These are phyloP conservation scores for Fusarium torulosum DNA, from an alignment of 2,329 filamentous ascomycete genomes.

Conservation along the genomic window DNA sequence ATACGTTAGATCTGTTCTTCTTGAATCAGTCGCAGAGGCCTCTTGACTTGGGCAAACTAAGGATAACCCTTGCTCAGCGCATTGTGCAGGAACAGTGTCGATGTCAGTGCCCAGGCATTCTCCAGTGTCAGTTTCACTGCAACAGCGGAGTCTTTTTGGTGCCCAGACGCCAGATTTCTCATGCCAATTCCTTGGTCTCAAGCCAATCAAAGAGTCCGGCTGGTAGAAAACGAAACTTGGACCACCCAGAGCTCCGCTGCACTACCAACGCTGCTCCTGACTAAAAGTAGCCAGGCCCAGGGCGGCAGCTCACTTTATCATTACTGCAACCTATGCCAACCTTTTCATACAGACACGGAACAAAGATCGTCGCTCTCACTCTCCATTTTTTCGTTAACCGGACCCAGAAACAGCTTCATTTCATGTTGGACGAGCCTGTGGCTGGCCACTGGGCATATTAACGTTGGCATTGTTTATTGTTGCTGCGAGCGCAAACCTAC, in stretches of 20 bases:
- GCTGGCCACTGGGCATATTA: slow-evolving; percentile 41
- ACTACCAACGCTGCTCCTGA: slow-evolving; percentile 3
- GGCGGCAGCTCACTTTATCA: slow-evolving; percentile 26
- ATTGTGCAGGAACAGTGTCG: slow-evolving; percentile 3
- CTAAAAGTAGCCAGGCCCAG: slow-evolving; percentile 3
- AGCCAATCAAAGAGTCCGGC: slow-evolving; percentile 16
- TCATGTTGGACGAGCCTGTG: slow-evolving; percentile 41
- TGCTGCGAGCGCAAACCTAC: slow-evolving; percentile 22
- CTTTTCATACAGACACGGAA: slow-evolving; percentile 28
- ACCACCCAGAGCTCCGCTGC: slow-evolving; percentile 21
- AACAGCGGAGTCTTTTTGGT: slow-evolving; percentile 35
- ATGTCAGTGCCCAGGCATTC: slow-evolving; percentile 8
- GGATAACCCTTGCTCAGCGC: slow-evolving; percentile 9
- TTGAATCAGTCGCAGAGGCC: slow-evolving; percentile 21
- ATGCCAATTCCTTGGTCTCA: slow-evolving; percentile 4
- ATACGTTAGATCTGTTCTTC: slow-evolving; percentile 14
- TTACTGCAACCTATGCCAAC: slow-evolving; percentile 14
- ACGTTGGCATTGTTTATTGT: slow-evolving; percentile 6
- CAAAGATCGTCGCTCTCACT: slow-evolving; percentile 40
- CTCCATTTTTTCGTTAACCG: slow-evolving; percentile 37
- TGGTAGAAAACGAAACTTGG: slow-evolving; percentile 47
- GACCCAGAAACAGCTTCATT: slow-evolving; percentile 28
- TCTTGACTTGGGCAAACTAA: slow-evolving; percentile 4
- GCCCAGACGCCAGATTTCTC: slow-evolving; percentile 15
- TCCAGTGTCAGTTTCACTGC: slow-evolving; percentile 20